Base-by-base conservation (phyloP, 225 moss, liverwort and hornwort genomes). In the Thuidium tamariscinum region DNA sequence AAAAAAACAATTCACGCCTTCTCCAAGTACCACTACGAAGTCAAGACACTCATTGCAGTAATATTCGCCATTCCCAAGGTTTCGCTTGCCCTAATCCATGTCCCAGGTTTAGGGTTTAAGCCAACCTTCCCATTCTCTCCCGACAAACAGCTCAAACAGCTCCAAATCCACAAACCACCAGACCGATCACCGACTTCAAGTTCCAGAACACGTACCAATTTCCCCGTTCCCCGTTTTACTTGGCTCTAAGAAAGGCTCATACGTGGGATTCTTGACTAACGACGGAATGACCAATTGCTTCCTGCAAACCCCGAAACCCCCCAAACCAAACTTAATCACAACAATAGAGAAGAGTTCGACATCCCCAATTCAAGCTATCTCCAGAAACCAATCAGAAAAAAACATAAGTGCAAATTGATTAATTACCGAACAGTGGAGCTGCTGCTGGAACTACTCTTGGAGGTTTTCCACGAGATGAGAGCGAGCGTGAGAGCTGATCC, bases 401-500 rank as follows among this genome's bases (percentile, higher is more conserved):
- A 27, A 51, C 61, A 77, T 8, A 56, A 26, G 25, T 19, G 73
- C 62, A 52, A 41, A 74, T 55, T 77, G 18, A 81, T 36, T 26
- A 23, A 13, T 26, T 76, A 87, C 87, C 87, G 82, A 30, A 69
- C 73, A 75, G 56, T 75, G 80, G 69, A 48, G 81, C 66, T 80
- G 41, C 59, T 65, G 76, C 68, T 69, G 77, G 42, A 23, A 57
- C 60, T 85, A 37, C 74, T 63, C 83, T 86, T 91, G 56, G 86
- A 55, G 62, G 70, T 46, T 82, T 83, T 87, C 90, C 91, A 87
- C 13, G 90, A 90, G 80, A 94, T 82, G 82, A 93, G 76, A n/a
- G 91, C 90, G 67, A 92, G 87, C 60, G 92, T 91, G 65, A 94
- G 84, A 74, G 90, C 92, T 14, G 94, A 92, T 10, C 94, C 94